Evolutionary conservation across 352 stramenopile species (phyloP), one percentile per base, ranked within the genome.

Genomic region (Blastocystis sp.): DNA sequence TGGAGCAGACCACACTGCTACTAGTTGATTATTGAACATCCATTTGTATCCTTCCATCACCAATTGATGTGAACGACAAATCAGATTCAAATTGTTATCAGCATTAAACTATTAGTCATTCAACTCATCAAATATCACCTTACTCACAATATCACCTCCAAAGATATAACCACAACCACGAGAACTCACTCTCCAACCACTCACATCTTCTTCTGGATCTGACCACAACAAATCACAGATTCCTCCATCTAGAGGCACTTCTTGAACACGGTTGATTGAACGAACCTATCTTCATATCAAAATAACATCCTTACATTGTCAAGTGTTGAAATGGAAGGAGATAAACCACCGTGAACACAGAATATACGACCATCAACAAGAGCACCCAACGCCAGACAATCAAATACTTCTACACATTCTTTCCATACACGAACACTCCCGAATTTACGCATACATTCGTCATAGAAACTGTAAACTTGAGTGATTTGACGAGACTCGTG

Each of bases 281-380:
- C 60, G 76, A 24, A 70, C 57, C 76, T 87, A 96, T 92, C 27
- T 91, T 95, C 93, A 58, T 87, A 94, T 93, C 92, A 96, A 89
- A 96, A 78, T 19, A 22, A 51, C 27, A 11, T 56, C 37, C 22
- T 95, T 95, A 70, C 92, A 94, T 57, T 44, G 37, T 87, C 76
- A 11, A 87, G 57, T 53, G 76, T 35, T 24, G 59, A 27, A 15
- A 87, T 70, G 0, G 57, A 75, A 24, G 76, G 76, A 93, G 95
- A 98, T n/a, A 99, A 91, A 59, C 97, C 97, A 33, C 97, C 97
- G 91, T 99, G 97, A 35, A 99, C 96, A 90, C 96, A 98, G 91
- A 99, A 98, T 81, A 99, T 98, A 90, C 98, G 98, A 93, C 98
- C 95, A 89, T 99, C 97, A 89, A 99, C 98, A 91, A 99, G 97